Percentiles rank a stretch among this genome's conserved stretches.
Evolutionary conservation across 352 stramenopile species (phyloP).

Genomic region (Phytophthora syringae): DNA sequence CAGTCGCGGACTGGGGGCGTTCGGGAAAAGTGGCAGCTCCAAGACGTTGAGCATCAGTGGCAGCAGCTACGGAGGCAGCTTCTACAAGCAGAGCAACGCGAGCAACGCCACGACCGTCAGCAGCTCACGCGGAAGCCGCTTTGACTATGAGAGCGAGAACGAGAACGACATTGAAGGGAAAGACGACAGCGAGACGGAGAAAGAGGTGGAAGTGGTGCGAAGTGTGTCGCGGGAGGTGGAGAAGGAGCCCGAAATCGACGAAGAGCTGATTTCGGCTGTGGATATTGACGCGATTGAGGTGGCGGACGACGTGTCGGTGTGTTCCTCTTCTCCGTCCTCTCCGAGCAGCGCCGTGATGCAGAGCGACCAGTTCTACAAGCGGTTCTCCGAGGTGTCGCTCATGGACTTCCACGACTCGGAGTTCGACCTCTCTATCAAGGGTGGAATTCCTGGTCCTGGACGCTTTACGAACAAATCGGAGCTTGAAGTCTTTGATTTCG

Average conservation of each 20-base stretch:
- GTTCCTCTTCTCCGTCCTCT: slow-evolving; percentile 55
- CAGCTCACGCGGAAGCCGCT: slow-evolving; percentile 40
- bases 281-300: slow-evolving; percentile 31
- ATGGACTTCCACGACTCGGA: slow-evolving; percentile 75
- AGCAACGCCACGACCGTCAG: slow-evolving; percentile 42
- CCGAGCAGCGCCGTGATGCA: slow-evolving; percentile 41
- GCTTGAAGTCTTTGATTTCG: slow-evolving; percentile 37
- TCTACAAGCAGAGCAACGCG: slow-evolving; percentile 47
- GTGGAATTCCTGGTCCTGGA: slow-evolving; percentile 19
- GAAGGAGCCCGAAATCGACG: slow-evolving; percentile 33
- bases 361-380: slow-evolving; percentile 51
- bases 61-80: slow-evolving; percentile 37
- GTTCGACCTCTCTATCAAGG: slow-evolving; percentile 55
- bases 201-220: slow-evolving; percentile 16
- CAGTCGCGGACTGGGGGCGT: slow-evolving; percentile 32
- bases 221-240: slow-evolving; percentile 23
- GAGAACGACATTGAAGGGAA: slow-evolving; percentile 34
- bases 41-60: slow-evolving; percentile 49
- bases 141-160: slow-evolving; percentile 40
- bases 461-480: slow-evolving; percentile 36
- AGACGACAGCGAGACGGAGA: slow-evolving; percentile 35
- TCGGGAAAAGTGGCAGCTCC: slow-evolving; percentile 39
- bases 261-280: slow-evolving; percentile 1
- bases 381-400: slow-evolving; percentile 58
- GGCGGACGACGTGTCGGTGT: slow-evolving; percentile 28